phyloP scores from a whole-genome alignment of 1,139 yeast genomes.

The Meyerozyma sp. region DNA sequence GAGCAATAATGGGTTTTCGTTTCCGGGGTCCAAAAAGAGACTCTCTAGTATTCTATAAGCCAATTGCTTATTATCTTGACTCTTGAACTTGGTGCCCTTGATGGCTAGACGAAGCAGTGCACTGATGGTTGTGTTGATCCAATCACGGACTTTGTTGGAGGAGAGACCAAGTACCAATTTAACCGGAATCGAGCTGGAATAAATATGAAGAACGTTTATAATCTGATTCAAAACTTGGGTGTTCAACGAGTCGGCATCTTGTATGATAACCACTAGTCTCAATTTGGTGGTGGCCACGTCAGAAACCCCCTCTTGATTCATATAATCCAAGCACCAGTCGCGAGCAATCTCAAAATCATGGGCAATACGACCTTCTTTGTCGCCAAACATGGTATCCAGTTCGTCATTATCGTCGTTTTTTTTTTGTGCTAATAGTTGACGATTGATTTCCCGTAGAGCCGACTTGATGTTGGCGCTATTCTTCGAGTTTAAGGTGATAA shows the following conservation, averaged over 20 bases:
- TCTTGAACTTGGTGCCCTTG: slow-evolving; percentile 38
- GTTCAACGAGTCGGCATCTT: slow-evolving; percentile 60
- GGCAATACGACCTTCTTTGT: slow-evolving; percentile 25
- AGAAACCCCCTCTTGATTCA: slow-evolving; percentile 8
- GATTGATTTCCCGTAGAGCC: slow-evolving; percentile 32
- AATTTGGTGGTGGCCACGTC: slow-evolving; percentile 9
- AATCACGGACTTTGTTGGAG: slow-evolving; percentile 34
- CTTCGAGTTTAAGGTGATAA: slow-evolving; percentile 38
- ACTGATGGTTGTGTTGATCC: slow-evolving; percentile 32
- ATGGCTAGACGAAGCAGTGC: slow-evolving; percentile 28
- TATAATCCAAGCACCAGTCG: slow-evolving; percentile 35
- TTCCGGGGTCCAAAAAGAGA: slow-evolving; percentile 25
- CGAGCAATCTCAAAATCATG: slow-evolving; percentile 51
- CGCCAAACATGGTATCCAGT: slow-evolving; percentile 8
- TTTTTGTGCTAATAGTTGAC: slow-evolving; percentile 19
- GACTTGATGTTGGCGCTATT: slow-evolving; percentile 37
- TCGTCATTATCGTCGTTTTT: slow-evolving; percentile 6
- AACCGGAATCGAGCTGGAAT: slow-evolving; percentile 32
- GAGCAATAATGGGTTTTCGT: slow-evolving; percentile 14
- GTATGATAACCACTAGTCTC: slow-evolving; percentile 45
- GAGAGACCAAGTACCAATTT: slow-evolving; percentile 52
- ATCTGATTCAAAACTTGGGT: slow-evolving; percentile 47
- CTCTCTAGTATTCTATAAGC: slow-evolving; percentile 35
- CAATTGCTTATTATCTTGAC: slow-evolving; percentile 35
- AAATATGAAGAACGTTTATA: slow-evolving; percentile 40